These are phyloP conservation scores for Aphanomyces cochlioides DNA, from an alignment of 352 stramenopile genomes.

Conservation along the genomic window DNA sequence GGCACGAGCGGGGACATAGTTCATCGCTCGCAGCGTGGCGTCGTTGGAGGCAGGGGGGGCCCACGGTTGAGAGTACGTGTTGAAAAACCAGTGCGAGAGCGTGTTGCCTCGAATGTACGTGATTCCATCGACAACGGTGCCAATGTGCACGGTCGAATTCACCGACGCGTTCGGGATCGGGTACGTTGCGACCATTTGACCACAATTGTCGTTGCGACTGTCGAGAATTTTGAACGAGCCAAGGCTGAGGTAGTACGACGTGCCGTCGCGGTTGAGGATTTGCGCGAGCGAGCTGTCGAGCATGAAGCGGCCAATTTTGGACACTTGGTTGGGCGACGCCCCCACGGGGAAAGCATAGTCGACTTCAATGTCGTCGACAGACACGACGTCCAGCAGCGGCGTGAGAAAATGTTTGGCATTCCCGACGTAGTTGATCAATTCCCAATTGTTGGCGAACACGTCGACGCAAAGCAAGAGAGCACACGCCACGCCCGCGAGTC, in stretches of 20 bases:
- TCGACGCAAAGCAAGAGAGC: background rate
- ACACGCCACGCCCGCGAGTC: background rate
- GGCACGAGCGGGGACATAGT: background rate
- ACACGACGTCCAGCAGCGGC: background rate
- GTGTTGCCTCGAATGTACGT: slow-evolving; percentile 16
- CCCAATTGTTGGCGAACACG: slow-evolving; percentile 10
- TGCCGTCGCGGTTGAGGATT: background rate
- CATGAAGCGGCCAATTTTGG: slow-evolving; percentile 10
- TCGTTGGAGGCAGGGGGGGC: background rate
- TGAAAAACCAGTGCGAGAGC: background rate
- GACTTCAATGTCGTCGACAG: background rate
- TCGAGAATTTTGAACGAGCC: background rate
- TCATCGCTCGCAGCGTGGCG: background rate
- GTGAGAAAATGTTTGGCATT: slow-evolving; percentile 4
- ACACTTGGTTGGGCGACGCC: background rate
- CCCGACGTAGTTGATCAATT: slow-evolving; percentile 8
- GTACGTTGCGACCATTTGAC: background rate
- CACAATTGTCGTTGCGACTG: slow-evolving; percentile 15
- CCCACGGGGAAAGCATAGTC: background rate
- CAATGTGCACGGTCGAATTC: background rate
- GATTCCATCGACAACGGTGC: background rate
- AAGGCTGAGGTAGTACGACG: background rate
- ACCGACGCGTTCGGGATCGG: background rate
- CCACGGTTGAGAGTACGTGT: background rate
- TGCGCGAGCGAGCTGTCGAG: background rate